phyloP scores from a whole-genome alignment of 2,329 filamentous ascomycete genomes.

The Neofusicoccum laricinum region DNA sequence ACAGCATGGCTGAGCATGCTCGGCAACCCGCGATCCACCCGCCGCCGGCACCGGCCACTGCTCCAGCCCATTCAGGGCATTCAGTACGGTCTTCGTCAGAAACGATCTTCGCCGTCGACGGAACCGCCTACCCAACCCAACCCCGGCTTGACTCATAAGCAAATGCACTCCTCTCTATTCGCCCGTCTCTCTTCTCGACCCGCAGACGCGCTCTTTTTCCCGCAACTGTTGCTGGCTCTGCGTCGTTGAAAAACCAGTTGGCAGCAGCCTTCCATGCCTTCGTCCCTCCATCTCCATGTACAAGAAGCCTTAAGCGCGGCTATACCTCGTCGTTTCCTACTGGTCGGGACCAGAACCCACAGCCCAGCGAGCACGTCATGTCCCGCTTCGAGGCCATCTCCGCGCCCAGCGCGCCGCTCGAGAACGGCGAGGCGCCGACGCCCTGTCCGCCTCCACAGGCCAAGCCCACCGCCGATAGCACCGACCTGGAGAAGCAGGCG shows the following conservation, averaged over 20 bases:
- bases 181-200: not conserved
- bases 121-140: not conserved
- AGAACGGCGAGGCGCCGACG: not conserved
- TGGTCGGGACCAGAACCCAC: not conserved
- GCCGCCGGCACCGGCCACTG: not conserved
- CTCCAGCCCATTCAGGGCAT: not conserved
- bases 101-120: not conserved
- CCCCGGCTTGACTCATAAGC: conserved; percentile 4
- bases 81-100: not conserved
- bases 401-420: conserved; percentile 3
- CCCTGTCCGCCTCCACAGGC: not conserved
- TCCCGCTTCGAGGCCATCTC: conserved; percentile 14
- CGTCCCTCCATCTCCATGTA: not conserved
- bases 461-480: not conserved
- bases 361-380: not conserved
- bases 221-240: too few species aligned
- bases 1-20: too few species aligned
- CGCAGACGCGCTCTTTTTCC: not conserved
- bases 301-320: not conserved
- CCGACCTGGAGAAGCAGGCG: conserved; percentile 10
- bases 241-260: not conserved
- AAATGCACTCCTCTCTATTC: conserved; percentile 12
- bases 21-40: conserved; percentile 11
- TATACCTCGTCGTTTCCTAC: not conserved
- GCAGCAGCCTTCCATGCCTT: not conserved